Evolutionary conservation across 306 rosid genomes (phyloP).

Genomic region (Vigna unguiculata): DNA sequence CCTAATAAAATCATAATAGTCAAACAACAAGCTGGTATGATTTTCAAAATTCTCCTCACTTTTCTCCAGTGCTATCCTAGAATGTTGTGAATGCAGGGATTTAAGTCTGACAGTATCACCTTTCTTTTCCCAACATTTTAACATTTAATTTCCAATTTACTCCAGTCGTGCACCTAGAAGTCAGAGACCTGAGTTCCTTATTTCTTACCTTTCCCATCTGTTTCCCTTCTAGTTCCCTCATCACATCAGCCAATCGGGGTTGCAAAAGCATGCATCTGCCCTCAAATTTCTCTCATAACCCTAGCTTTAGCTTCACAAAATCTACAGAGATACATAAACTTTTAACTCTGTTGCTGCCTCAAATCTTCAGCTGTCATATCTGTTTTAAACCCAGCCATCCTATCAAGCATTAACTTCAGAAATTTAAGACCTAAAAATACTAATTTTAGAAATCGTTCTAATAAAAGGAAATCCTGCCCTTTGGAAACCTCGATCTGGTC

Average conservation of each 20-base stretch:
- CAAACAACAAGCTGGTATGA: not conserved
- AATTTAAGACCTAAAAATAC: not conserved
- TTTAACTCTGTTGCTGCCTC: not conserved
- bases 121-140: slow-evolving; percentile 18
- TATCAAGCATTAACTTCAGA: not conserved
- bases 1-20: not conserved
- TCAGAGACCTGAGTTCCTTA: not conserved
- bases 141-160: slow-evolving; percentile 10
- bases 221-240: not conserved
- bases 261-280: not conserved
- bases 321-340: not conserved
- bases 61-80: not conserved
- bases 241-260: not conserved
- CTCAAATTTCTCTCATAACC: not conserved
- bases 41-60: not conserved
- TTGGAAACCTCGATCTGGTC: not conserved
- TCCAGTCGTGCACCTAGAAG: not conserved
- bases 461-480: not conserved
- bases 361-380: not conserved
- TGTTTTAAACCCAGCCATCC: not conserved
- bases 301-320: slow-evolving; percentile 10
- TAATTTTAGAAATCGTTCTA: not conserved
- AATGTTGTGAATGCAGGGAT: not conserved
- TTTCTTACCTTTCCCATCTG: not conserved
- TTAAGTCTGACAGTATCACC: not conserved